Base-by-base conservation (phyloP, 371 early-diverging fungal genomes). In the Thermomucor indicae-seudaticae region DNA sequence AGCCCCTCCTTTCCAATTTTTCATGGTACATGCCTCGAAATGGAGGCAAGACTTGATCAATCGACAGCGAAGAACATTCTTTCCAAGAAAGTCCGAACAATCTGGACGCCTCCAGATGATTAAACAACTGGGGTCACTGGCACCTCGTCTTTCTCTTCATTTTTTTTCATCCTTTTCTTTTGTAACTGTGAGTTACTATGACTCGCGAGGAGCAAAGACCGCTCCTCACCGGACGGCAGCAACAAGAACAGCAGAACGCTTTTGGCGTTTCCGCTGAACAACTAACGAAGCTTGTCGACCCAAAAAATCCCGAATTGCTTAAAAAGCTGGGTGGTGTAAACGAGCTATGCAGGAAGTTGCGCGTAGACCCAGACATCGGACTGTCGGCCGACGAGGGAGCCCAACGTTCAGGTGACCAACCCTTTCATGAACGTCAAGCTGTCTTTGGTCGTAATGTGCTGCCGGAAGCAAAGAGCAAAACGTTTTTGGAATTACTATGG, bases 391-490 rank as follows among this genome's bases (percentile, higher is more conserved):
- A 88, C 54, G 89, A 89, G 67, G 74, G 65, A 17, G 56, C 57
- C 35, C 28, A 43, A 29, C 19, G 60, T 51, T 49, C 64, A 40
- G 38, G 55, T 43, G 70, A 78, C 43, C 49, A 62, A 20, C 62
- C 80, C 16, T 88, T 84, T 62, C 57, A 65, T 43, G 75, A 77
- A 12, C 80, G 91, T 34, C 80, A 80, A 55, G 64, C 66, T 24
- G 75, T 72, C 11, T 95, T 88, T 80, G 93, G 94, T 25, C 67
- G 65, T 32, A 81, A 83, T 32, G 57, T 84, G 24, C 69, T 91
- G 41, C 90, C 91, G 1, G 83, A 86, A 41, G 78, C 79, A 8
- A 57, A 66, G 39, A 75, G 79, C 27, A 79, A 78, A 38, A 60
- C 81, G 3, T 80, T 91, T 53, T 63, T 80, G 10, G 64, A 74